A percentile compares a stretch with the other conserved stretches of the same genome.
phyloP scores from a whole-genome alignment of 1,284 basidiomycete genomes.

The Rhizoctonia solani region DNA sequence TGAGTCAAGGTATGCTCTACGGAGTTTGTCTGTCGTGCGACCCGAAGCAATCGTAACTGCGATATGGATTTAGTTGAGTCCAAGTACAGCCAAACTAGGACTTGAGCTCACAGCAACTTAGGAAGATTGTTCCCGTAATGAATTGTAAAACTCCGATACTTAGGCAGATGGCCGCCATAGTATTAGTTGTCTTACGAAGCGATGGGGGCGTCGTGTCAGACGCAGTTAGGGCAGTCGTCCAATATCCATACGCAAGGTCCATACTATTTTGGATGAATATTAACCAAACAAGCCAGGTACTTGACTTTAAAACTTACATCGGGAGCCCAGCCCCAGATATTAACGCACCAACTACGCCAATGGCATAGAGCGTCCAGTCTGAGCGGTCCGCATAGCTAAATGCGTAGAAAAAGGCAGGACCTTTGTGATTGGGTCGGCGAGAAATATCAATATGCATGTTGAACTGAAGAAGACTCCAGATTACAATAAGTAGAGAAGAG shows the following conservation, averaged over 20 bases:
- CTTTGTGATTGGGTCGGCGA: neutral
- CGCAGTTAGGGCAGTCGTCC: neutral
- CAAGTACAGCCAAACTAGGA: neutral
- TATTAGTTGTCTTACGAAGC: constrained; percentile 13
- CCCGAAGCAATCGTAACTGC: constrained; percentile 45
- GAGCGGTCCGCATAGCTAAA: constrained; percentile 7
- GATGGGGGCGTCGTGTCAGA: neutral
- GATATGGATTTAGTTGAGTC: neutral
- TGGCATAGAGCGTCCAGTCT: constrained; percentile 22
- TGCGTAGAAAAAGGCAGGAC: constrained; percentile 14
- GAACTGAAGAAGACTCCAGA: too few relatives aligned
- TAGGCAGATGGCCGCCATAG: constrained; percentile 5
- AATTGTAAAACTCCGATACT: constrained; percentile 14
- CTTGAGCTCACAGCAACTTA: constrained; percentile 25
- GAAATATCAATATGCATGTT: too few relatives aligned
- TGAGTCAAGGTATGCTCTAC: constrained; percentile 48
- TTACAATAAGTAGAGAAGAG: too few relatives aligned
- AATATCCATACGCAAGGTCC: constrained; percentile 4
- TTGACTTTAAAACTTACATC: neutral
- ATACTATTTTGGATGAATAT: neutral
- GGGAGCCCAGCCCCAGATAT: constrained; percentile 13
- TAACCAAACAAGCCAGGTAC: neutral
- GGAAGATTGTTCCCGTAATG: neutral
- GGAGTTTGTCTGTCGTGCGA: constrained; percentile 44
- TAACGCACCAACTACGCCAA: constrained; percentile 7